These are phyloP conservation scores for Linanthus parryae DNA, from an alignment of 148 eudicot genomes.

Conservation along the genomic window DNA sequence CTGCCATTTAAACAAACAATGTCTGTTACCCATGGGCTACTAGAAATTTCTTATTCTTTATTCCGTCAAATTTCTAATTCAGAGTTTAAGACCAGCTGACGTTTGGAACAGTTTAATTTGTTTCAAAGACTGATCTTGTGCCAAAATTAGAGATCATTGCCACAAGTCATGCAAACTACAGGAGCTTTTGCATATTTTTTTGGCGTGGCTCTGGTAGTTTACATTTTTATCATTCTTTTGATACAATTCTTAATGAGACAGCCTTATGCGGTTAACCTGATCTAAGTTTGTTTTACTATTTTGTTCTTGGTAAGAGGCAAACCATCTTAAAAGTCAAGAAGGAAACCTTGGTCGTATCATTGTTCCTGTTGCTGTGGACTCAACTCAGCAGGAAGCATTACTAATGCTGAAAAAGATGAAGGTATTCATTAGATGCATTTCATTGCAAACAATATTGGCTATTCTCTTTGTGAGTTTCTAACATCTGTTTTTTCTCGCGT, in stretches of 20 bases:
- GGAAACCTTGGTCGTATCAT: slow-evolving; percentile 36
- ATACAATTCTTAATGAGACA: not conserved
- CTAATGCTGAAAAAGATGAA: slow-evolving; percentile 60
- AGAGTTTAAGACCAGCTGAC: no score
- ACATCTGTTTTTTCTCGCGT: no score
- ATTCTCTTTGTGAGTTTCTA: no score
- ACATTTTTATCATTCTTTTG: slow-evolving; percentile 1
- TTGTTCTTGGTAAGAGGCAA: slow-evolving; percentile 18
- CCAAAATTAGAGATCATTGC: not conserved
- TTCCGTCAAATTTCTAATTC: no score
- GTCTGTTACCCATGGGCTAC: no score
- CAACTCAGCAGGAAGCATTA: slow-evolving; percentile 76
- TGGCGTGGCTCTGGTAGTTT: not conserved
- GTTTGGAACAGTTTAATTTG: no score
- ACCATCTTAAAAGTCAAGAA: slow-evolving; percentile 17
- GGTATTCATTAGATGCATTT: slow-evolving; percentile 44
- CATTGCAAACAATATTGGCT: not conserved
- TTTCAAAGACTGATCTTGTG: not conserved
- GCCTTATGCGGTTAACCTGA: not conserved
- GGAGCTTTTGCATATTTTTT: not conserved
- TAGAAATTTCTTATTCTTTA: no score
- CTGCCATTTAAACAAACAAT: no score
- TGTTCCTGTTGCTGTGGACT: slow-evolving; percentile 55
- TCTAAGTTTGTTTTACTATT: not conserved
- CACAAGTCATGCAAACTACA: not conserved